Base-by-base conservation (phyloP, 2,329 filamentous ascomycete species). In the Xylariaceae sp. region DNA sequence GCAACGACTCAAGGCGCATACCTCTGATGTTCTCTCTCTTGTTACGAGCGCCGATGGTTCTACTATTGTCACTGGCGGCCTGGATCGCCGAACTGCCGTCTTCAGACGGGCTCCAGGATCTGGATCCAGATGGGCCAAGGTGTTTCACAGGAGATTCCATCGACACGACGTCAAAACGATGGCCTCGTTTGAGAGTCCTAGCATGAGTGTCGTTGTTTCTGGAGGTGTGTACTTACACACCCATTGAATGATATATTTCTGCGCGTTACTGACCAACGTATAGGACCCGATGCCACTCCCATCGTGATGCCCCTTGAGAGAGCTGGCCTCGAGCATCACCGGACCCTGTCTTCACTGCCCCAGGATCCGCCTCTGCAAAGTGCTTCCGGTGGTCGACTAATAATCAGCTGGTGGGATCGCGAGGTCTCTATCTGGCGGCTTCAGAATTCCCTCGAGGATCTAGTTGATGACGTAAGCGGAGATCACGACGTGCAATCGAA, bases 131-230 rank as follows among this genome's bases (percentile, higher is more conserved):
- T 99, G 94, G 94, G 84, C 84, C 60, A 93, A 94, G 73, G 81
- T 90, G n/a, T 89, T 86, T 74, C 91, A 96, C 71, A 83, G 90
- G 65, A 83, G 91, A 70, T 92, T 93, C 71, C 94, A 99, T 71
- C 85, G 88, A 51, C 92, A 97, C 73, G 94, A 99, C 76, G 92
- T 97, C 68, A 97, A 97, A 77, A 85, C 91, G 1, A 90, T 97
- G 85, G 89, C 92, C 39, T 87, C 90, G 0, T 97, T 93, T 65
- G 94, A 99, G 73, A 88, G 88, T 55, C 86, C 83, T 54, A 85
- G 85, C 53, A 84, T 96, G 70, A 97, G 91, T 69, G 86, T 97
- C 57, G 80, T 96, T 9, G 89, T 96, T 13, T 95, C 93, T 64
- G 94, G 94, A 83, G 94, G 92, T 90, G 78, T 74, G 80, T 72